Evolutionary conservation across 768 basidiomycete species (phyloP), one percentile per base, ranked within the genome.

Genomic region (Leccinellum albellum): DNA sequence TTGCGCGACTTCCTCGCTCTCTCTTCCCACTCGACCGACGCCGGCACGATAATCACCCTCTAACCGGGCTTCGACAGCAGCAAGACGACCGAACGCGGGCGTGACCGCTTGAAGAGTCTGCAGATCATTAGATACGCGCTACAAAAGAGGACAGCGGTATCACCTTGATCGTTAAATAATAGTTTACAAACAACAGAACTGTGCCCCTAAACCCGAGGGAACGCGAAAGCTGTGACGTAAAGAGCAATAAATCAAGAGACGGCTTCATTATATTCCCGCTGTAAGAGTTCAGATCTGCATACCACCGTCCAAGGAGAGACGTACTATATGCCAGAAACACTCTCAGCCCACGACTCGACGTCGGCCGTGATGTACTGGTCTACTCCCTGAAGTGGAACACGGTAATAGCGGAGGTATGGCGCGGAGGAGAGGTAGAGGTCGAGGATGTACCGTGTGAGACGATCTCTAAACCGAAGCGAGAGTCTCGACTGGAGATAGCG

Each of bases 241-340:
- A 98, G 48, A 98, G 84, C 24, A 94, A 72, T 44, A 97, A 77
- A 70, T 98, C 95, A 17, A 98, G 83, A 0, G 89, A 83, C 0
- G 96, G 95, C 68, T 98, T 98, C 59, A 95, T 84, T 33, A 97
- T 68, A 70, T 98, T 98, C 6, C 95, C 94, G 66, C 94, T 95
- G 40, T 58, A 15, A 61, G n/a, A 7, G 1, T 10, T 24, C 6
- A 14, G 2, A 2, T 35, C 14, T 21, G 17, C 6, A 21, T 6
- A 47, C 20, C 53, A 7, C n/a, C 10, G 14, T n/a, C 35, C 35
- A 4, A 17, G 35, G 35, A 35, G 50, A 3, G n/a, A 80, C 92
- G 61, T 57, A 94, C 94, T 98, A 98, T 35, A 98, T 78, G 0
- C 88, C 88, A 4, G 92, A 79, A 28, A 98, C 79, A 0, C 89